Evolutionary conservation across 1,284 basidiomycete genomes (phyloP).

Genomic region (Apiotrichum sp.): DNA sequence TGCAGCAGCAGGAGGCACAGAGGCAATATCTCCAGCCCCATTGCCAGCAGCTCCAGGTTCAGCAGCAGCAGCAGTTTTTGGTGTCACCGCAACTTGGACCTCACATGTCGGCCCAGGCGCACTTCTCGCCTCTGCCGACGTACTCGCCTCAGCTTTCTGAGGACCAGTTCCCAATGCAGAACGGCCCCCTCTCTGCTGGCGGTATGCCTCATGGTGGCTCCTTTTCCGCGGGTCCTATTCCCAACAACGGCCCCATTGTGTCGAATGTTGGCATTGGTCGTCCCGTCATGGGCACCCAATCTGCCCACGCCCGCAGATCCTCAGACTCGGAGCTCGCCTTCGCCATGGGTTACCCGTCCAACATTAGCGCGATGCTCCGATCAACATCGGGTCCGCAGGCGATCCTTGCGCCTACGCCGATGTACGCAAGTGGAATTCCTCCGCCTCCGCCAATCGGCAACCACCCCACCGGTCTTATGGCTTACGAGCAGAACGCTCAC

Average conservation of each 20-base stretch:
- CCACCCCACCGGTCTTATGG: slow-evolving; percentile 4
- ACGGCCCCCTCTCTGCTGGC: no score
- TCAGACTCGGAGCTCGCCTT: slow-evolving; percentile 19
- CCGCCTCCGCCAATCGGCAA: slow-evolving; percentile 10
- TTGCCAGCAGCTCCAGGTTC: slow-evolving; percentile 1
- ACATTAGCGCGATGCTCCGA: slow-evolving; percentile 16
- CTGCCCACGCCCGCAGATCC: slow-evolving; percentile 12
- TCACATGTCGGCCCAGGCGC: neutral
- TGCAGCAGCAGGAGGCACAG: slow-evolving; percentile 3
- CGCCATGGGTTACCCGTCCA: slow-evolving; percentile 4
- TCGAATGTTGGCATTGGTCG: slow-evolving; percentile 12
- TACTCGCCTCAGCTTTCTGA: slow-evolving; percentile 1
- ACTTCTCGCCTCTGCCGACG: neutral
- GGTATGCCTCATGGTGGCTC: neutral
- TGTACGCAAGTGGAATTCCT: slow-evolving; percentile 6
- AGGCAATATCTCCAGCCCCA: neutral
- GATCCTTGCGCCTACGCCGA: slow-evolving; percentile 1
- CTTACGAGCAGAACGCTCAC: neutral
- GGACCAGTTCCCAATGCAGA: neutral
- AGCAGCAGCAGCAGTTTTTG: neutral
- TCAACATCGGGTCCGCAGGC: slow-evolving; percentile 17
- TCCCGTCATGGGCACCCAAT: slow-evolving; percentile 2
- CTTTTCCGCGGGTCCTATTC: neutral
- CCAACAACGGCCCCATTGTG: neutral
- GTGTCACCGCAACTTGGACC: neutral